These are phyloP conservation scores for Miscanthus lutarioriparius DNA, from an alignment of 176 grass and related monocot genomes.

Conservation along the genomic window DNA sequence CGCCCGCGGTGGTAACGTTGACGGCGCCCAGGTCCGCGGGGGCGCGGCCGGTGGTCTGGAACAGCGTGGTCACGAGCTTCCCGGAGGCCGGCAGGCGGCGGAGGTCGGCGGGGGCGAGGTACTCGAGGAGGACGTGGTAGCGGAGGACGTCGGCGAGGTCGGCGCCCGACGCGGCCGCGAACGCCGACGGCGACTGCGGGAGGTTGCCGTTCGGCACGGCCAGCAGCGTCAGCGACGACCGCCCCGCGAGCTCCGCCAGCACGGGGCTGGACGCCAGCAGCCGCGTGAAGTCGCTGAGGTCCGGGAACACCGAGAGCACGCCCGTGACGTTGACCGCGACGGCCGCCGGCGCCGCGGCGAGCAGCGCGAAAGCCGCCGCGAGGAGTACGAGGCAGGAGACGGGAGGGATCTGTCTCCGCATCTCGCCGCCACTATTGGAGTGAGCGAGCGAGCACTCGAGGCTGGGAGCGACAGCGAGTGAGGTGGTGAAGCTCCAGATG, in stretches of 20 bases:
- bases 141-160: conserved; percentile 81
- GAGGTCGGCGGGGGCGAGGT: conserved; percentile 68
- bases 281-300: conserved; percentile 54
- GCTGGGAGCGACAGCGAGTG: background rate
- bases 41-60: conserved; percentile 84
- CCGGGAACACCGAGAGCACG: conserved; percentile 52
- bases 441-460: background rate
- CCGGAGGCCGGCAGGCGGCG: conserved; percentile 53
- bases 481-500: conserved; percentile 32
- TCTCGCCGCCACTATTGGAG: conserved; percentile 36
- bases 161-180: conserved; percentile 46
- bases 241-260: conserved; percentile 50
- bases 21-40: conserved; percentile 62
- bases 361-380: background rate
- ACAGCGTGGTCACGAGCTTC: conserved; percentile 77
- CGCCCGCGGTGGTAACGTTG: conserved; percentile 50
- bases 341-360: background rate
- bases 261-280: conserved; percentile 54
- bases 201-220: conserved; percentile 70
- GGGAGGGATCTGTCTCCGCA: conserved; percentile 51
- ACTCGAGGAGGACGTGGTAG: conserved; percentile 91
- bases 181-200: conserved; percentile 42
- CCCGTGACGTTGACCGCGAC: conserved; percentile 48
- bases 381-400: conserved; percentile 22
- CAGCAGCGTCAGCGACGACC: conserved; percentile 80